These are phyloP conservation scores for Thermochaetoides thermophila DNA, from an alignment of 495 filamentous ascomycete genomes.

Conservation along the genomic window DNA sequence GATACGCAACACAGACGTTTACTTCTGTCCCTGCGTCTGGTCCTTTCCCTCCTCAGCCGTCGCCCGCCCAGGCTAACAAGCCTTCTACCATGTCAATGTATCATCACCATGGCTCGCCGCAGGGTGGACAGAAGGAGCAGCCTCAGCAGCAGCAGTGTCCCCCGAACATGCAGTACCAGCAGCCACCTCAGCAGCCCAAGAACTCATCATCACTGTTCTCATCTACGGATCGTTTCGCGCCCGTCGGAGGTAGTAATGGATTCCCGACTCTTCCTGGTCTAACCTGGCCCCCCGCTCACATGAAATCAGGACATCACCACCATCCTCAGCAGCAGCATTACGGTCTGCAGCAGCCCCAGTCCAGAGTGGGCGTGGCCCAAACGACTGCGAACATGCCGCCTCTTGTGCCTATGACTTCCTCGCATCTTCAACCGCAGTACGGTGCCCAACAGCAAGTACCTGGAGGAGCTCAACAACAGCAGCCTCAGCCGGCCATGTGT, in stretches of 20 bases:
- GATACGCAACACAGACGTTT: too few species aligned
- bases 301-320: conserved; percentile 21
- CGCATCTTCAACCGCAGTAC: too few species aligned
- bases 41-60: too few species aligned
- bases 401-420: conserved; percentile 16
- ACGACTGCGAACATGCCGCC: conserved; percentile 6
- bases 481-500: conserved; percentile 10
- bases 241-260: conserved; percentile 27
- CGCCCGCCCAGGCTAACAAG: too few species aligned
- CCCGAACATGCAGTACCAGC: conserved; percentile 10
- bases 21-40: too few species aligned
- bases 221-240: conserved; percentile 22
- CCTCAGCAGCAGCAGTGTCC: conserved; percentile 3
- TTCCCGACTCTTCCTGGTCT: conserved; percentile 24
- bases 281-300: conserved; percentile 23
- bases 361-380: too few species aligned
- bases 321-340: too few species aligned
- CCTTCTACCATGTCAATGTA: too few species aligned
- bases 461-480: too few species aligned
- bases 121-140: conserved; percentile 4
- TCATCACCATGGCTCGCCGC: too few species aligned
- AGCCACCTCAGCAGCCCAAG: conserved; percentile 7
- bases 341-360: too few species aligned
- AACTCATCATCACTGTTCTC: conserved; percentile 12
- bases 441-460: conserved; percentile 7